Evolutionary conservation across 495 filamentous ascomycete species (phyloP).

Genomic region (Tuber magnatum): DNA sequence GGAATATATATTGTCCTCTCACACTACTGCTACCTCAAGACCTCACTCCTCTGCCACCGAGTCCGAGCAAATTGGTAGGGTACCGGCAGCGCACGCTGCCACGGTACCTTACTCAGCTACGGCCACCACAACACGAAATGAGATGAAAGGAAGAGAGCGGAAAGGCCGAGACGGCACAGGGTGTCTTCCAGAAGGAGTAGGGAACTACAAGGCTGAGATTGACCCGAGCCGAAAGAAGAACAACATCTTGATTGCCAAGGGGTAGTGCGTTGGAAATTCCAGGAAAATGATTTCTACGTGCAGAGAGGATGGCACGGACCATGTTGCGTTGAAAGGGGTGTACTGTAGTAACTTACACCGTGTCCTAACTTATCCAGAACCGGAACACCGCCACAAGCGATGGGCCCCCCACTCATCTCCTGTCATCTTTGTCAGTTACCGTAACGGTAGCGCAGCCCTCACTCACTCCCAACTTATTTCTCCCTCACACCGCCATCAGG

Average conservation of each 20-base stretch:
- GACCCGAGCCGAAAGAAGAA: not conserved
- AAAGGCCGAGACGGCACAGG: not conserved
- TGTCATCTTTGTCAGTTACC: not conserved
- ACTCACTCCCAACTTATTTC: not conserved
- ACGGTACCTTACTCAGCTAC: not conserved
- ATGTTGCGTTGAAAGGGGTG: not conserved
- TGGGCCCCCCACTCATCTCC: not conserved
- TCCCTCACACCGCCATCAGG: not conserved
- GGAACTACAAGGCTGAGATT: not conserved
- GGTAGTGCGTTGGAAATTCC: not conserved
- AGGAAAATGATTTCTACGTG: not conserved
- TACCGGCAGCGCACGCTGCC: not conserved
- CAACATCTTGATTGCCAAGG: not conserved
- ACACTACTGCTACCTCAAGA: not conserved
- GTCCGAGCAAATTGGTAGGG: not conserved
- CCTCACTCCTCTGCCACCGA: not conserved
- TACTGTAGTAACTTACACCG: not conserved
- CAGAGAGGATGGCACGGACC: conserved; percentile 1
- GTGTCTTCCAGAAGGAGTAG: not conserved
- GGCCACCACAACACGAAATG: not conserved
- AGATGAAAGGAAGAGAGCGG: not conserved
- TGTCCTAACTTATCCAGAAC: not conserved
- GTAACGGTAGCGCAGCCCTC: not conserved
- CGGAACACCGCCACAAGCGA: not conserved
- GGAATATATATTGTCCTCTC: not conserved